Evolutionary conservation across 345 rosid species (phyloP), one percentile per base, ranked within the genome.

Genomic region (Arabis hirsuta): DNA sequence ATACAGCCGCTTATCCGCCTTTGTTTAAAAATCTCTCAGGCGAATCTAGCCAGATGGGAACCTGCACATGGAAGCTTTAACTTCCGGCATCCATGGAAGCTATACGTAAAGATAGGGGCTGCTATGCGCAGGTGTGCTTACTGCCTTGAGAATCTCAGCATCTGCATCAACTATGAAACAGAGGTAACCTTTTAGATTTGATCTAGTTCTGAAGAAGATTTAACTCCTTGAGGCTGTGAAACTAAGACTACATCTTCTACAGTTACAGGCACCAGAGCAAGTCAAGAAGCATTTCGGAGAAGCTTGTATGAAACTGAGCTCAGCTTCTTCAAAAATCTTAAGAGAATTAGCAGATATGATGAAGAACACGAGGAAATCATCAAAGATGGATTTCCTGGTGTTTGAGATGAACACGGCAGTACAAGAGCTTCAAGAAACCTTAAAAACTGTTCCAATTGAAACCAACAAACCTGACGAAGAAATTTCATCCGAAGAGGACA

Each of bases 71-170:
- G 97, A 47, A 79, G 75, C 55, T 86, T 89, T 79, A 81, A 39
- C 71, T 89, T 87, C 58, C 3, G 83, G 19, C 89, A 89, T 82
- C 97, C 97, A 65, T 91, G 97, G 97, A 83, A 85, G 66, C 82
- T 81, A 74, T 89, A 91, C 71, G 80, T 86, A 62, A 87, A 86
- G 80, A 76, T 86, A 32, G 94, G 94, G 3, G 84, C 84, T 36
- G 72, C 87, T 26, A 61, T 89, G 76, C 87, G 89, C 5, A 78
- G 74, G 58, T 84, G 90, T 54, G 98, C 94, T 52, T 86, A 78
- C 55, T 84, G 85, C 78, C 81, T 89, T 42, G 88, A 86, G 60
- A 80, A 83, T 65, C 85, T 89, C n/a, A 67, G 74, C 63, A 65
- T 75, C 26, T 86, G 80, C 71, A 60, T 80, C 22, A 63, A 64